Evolutionary conservation across 176 grass and related monocot genomes (phyloP), one percentile per base, ranked within the genome.

Genomic region (Juncus inflexus): DNA sequence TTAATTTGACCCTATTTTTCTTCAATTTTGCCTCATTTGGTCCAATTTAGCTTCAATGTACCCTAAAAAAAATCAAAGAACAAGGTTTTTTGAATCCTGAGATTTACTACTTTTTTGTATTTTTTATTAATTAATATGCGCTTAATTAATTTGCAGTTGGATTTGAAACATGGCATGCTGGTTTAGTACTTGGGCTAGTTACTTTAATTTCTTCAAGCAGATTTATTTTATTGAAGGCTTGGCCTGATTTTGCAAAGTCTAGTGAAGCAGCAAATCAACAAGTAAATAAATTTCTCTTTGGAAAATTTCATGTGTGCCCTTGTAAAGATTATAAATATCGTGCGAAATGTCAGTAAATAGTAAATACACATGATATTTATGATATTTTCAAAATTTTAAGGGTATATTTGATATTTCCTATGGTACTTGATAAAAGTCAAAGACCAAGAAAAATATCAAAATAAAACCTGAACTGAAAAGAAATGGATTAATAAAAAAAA

Each of bases 181-280:
- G 80, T 65, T 71, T 90, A 78, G 53, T 96, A 12, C 35, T 75
- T 55, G 83, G 74, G 64, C 78, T 90, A 55, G 90, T 95, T 65
- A 65, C 87, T 67, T 62, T 84, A 56, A 73, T 95, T 36, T 95
- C 90, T 19, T 80, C 78, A 61, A 73, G 75, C 42, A 76, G 86
- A 76, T 90, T 81, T 42, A 77, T 95, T 54, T 50, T 90, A 47
- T 71, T 95, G 60, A 69, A 82, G 62, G 74, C 78, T 70, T 95
- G 90, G 86, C 70, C 90, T 58, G 86, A 90, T 74, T 95, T 95
- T 75, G 83, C 83, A 53, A 55, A 87, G 72, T 95, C 90, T 65
- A 87, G 78, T 72, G 83, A 95, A 84, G 72, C 80, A 40, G 83
- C 90, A 63, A 95, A 95, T 73, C 85, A 66, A 66, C 83, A 90